Evolutionary conservation across 306 rosid species (phyloP), one percentile per base, ranked within the genome.

Genomic region (Spatholobus suberectus): DNA sequence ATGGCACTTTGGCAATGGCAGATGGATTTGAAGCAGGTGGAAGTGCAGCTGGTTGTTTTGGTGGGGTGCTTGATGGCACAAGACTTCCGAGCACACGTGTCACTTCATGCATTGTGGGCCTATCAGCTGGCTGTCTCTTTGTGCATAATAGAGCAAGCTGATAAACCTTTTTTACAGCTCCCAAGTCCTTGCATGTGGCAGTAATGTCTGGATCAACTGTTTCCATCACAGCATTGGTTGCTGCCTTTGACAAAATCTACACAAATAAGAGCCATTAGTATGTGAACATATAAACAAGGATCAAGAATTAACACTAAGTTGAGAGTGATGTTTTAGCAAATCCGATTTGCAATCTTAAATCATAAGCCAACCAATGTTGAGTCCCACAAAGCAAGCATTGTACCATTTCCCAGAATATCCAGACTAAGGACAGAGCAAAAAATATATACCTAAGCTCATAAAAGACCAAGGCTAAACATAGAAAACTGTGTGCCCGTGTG

Each of bases 81-180:
- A 93, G 94, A 72, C 97, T 93, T 12, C 88, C 89, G 2, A 94
- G 82, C 18, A 94, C 97, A 0, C 97, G 91, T 2, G 97, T 78
- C 46, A 94, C 94, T 83, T 94, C 98, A 8, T 93, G 98, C 98
- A 94, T 94, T 0, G 97, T 91, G 4, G 98, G 98, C 35, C 97
- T 86, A 49, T 94, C 97, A 0, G 88, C 52, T 6, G 98, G 92
- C 58, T 94, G 97, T 77, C 91, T 82, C 91, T 94, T 94, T 71
- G 95, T 76, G 88, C 97, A 93, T 38, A 94, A 67, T 43, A 94
- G 94, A n/a, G 97, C 97, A 3, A 94, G 95, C 78, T 94, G 98
- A 84, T 83, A 94, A 7, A 90, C 86, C 85, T 93, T 94, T 85
- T 90, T 94, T 4, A 93, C 94, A 3, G 92, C 97, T 78, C 97